Conservation (phyloP, 2,329 filamentous ascomycete genomes). For the Aspergillus hortae region DNA sequence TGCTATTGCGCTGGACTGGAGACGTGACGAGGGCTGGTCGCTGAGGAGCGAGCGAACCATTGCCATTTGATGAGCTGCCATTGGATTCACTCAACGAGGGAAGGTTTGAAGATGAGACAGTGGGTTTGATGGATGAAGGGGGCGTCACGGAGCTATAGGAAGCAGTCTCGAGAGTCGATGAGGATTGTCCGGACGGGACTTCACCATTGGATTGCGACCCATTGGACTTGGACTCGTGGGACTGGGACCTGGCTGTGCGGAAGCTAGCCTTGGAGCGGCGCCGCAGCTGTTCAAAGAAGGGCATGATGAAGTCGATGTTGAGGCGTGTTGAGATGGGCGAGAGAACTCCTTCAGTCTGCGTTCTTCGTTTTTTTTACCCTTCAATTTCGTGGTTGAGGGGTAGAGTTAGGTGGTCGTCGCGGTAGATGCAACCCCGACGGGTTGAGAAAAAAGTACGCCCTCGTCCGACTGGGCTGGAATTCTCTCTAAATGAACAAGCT, state of each 20-base stretch:
- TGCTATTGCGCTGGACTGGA: slow-evolving; percentile 41
- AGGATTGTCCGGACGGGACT: slow-evolving; percentile 60
- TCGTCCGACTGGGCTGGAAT: neutral
- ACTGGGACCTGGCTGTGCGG: slow-evolving; percentile 51
- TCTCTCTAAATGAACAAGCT: neutral
- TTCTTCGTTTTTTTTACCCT: no score
- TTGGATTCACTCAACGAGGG: slow-evolving; percentile 50
- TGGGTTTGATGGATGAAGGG: slow-evolving; percentile 66
- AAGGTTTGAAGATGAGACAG: slow-evolving; percentile 63
- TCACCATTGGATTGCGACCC: slow-evolving; percentile 47
- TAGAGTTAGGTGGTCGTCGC: neutral
- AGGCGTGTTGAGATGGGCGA: neutral
- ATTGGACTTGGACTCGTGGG: slow-evolving; percentile 39
- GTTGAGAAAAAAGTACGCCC: neutral
- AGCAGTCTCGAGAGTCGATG: slow-evolving; percentile 59
- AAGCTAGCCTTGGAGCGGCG: slow-evolving; percentile 74
- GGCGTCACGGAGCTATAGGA: slow-evolving; percentile 66
- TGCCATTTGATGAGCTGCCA: slow-evolving; percentile 34
- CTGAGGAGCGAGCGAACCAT: slow-evolving; percentile 42
- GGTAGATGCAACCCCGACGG: neutral
- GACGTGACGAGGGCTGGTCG: slow-evolving; percentile 44
- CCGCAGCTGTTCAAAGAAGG: slow-evolving; percentile 73
- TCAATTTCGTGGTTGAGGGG: no score
- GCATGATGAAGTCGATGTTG: slow-evolving; percentile 30
- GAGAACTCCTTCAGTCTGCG: neutral